Percentiles rank a stretch among this genome's conserved stretches.
Evolutionary conservation across 345 rosid species (phyloP).

Genomic region (Durio zibethinus): DNA sequence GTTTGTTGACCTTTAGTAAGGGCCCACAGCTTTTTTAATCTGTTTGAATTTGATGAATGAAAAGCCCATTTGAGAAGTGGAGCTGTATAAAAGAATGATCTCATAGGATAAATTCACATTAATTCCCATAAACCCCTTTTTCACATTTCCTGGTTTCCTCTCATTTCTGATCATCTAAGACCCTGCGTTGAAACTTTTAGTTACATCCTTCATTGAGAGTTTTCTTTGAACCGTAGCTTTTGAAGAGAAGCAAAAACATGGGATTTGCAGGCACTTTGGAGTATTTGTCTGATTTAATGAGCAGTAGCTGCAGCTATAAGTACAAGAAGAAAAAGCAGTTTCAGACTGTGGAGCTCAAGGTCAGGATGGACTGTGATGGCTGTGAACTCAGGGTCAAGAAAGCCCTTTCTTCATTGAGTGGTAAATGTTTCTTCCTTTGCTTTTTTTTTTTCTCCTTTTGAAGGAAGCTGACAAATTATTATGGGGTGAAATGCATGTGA

Average conservation of each 20-base stretch:
- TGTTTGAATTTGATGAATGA: no score
- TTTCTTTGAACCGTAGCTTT: not conserved
- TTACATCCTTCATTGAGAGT: not conserved
- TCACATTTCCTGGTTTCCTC: not conserved
- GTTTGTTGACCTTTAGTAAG: not conserved
- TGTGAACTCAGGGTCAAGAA: slow-evolving; percentile 95
- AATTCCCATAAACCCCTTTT: not conserved
- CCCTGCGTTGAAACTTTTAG: not conserved
- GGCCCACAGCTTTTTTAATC: slow-evolving; percentile 28
- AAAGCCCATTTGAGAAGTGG: slow-evolving; percentile 29
- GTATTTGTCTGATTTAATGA: slow-evolving; percentile 71
- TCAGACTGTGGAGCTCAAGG: slow-evolving; percentile 89
- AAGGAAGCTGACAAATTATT: not conserved
- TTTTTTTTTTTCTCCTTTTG: no score
- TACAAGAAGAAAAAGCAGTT: slow-evolving; percentile 60
- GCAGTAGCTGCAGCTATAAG: slow-evolving; percentile 49
- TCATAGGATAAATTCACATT: slow-evolving; percentile 13
- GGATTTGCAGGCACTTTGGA: slow-evolving; percentile 85
- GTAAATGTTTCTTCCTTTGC: slow-evolving; percentile 27
- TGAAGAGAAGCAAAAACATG: slow-evolving; percentile 35
- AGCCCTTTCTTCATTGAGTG: slow-evolving; percentile 73
- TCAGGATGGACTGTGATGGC: slow-evolving; percentile 99
- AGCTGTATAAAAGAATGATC: slow-evolving; percentile 4
- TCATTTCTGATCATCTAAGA: not conserved
- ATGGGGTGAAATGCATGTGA: not conserved